Evolutionary conservation across 805 yeast genomes (phyloP).

Genomic region (Saturnispora silvae): DNA sequence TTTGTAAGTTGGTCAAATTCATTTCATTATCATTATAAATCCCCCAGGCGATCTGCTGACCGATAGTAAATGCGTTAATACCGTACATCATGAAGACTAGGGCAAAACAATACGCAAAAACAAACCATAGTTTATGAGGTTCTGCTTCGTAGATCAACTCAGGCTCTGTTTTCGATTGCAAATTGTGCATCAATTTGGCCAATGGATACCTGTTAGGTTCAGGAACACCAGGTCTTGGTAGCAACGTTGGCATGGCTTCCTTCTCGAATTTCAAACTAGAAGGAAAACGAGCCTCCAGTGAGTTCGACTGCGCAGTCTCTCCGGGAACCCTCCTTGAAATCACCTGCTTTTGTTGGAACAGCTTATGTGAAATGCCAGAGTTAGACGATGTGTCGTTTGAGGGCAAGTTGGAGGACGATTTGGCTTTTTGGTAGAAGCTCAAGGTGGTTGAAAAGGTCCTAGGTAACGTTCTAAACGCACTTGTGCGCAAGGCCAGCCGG

Average conservation of each 20-base stretch:
- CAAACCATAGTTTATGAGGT: slow-evolving; percentile 68
- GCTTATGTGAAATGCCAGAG: slow-evolving; percentile 16
- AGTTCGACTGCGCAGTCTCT: slow-evolving; percentile 35
- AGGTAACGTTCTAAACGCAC: too few species aligned
- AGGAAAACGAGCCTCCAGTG: slow-evolving; percentile 50
- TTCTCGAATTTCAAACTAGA: slow-evolving; percentile 49
- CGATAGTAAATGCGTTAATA: slow-evolving; percentile 30
- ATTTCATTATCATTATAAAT: slow-evolving; percentile 24
- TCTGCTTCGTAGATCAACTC: slow-evolving; percentile 77
- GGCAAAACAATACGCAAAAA: slow-evolving; percentile 58
- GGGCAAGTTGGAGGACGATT: not conserved
- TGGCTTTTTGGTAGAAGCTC: not conserved
- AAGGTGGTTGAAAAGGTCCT: not conserved
- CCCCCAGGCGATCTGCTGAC: slow-evolving; percentile 18
- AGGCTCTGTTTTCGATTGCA: slow-evolving; percentile 44
- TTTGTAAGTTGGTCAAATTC: slow-evolving; percentile 19
- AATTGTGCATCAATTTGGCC: slow-evolving; percentile 48
- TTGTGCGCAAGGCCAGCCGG: too few species aligned
- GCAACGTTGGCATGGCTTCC: slow-evolving; percentile 52
- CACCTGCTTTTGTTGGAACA: slow-evolving; percentile 21
- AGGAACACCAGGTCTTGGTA: slow-evolving; percentile 74
- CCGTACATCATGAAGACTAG: slow-evolving; percentile 63
- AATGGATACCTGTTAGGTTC: slow-evolving; percentile 52
- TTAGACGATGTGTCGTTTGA: not conserved
- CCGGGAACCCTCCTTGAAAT: slow-evolving; percentile 45